phyloP scores from a whole-genome alignment of 202 grass and related monocot genomes.

The Dendrocalamus latiflorus region DNA sequence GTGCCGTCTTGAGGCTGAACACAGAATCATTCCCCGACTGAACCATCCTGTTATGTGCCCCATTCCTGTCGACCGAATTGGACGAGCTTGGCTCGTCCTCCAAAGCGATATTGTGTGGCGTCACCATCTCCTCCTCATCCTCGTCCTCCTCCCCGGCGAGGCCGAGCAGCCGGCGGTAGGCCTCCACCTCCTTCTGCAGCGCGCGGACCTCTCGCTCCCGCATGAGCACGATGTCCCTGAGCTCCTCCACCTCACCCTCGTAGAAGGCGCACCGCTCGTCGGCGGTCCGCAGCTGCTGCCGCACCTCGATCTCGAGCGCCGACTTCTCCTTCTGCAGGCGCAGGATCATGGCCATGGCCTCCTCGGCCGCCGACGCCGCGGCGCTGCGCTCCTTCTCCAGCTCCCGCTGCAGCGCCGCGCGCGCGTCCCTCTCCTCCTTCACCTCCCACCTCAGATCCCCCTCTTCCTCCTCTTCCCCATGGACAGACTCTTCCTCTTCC shows the following conservation, averaged over 20 bases:
- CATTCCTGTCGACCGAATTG: not conserved
- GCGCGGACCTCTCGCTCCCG: constrained; percentile 59
- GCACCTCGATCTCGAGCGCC: constrained; percentile 58
- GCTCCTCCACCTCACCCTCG: constrained; percentile 72
- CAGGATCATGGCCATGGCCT: constrained; percentile 97
- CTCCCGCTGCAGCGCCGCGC: constrained; percentile 48
- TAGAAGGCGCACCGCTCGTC: constrained; percentile 75
- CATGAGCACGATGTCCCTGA: constrained; percentile 71
- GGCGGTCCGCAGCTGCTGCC: constrained; percentile 56
- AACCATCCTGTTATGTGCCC: not conserved
- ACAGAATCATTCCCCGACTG: constrained; percentile 1
- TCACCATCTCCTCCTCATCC: constrained; percentile 28
- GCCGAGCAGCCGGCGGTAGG: constrained; percentile 52
- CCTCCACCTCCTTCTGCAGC: constrained; percentile 66
- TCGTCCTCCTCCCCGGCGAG: not conserved
- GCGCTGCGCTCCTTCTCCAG: constrained; percentile 88
- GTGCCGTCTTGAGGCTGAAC: constrained; percentile 13
- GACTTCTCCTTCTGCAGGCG: constrained; percentile 92
- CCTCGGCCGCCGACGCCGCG: constrained; percentile 61
- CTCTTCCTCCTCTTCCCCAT: not conserved
- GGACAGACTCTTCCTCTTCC: not conserved
- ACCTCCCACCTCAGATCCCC: constrained; percentile 27
- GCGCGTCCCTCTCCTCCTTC: constrained; percentile 33
- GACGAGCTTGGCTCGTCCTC: constrained; percentile 31
- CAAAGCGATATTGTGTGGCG: not conserved